Evolutionary conservation across 2,329 filamentous ascomycete genomes (phyloP).

Genomic region (Sphaerulina vaccinii): DNA sequence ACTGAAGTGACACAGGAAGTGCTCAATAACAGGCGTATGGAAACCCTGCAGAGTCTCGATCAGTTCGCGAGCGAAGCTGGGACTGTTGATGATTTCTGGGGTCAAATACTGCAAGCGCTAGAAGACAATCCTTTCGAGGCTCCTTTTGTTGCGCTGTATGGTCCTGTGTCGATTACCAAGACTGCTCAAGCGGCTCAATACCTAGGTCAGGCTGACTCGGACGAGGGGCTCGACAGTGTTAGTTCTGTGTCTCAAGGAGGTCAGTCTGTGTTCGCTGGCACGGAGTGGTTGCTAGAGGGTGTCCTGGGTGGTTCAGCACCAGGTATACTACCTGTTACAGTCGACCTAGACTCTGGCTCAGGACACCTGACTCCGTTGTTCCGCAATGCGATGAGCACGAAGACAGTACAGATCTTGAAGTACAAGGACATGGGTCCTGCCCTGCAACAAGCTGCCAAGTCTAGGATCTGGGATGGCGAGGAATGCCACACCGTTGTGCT

Average conservation of each 20-base stretch:
- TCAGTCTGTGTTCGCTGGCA: conserved; percentile 3
- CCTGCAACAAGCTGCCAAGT: conserved; percentile 6
- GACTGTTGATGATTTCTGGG: conserved; percentile 10
- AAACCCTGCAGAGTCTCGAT: conserved; percentile 16
- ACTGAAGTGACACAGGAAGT: conserved; percentile 18
- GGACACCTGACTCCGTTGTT: conserved; percentile 9
- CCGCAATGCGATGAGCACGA: conserved; percentile 20
- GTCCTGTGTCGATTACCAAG: neutral
- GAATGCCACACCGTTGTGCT: conserved; percentile 35
- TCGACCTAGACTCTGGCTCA: conserved; percentile 2
- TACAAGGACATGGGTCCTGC: neutral
- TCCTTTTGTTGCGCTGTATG: conserved; percentile 21
- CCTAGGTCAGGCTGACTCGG: neutral
- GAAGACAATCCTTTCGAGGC: conserved; percentile 17
- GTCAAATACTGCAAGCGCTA: conserved; percentile 10
- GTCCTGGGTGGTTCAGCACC: neutral
- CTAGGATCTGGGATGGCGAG: conserved; percentile 27
- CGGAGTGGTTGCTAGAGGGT: conserved; percentile 13
- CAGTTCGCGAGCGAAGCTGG: neutral
- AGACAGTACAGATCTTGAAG: neutral
- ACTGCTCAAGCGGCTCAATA: neutral
- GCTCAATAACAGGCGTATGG: conserved; percentile 18
- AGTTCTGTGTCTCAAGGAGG: conserved; percentile 8
- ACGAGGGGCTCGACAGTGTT: neutral
- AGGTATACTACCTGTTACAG: conserved; percentile 1